Percentiles rank a stretch among this genome's conserved stretches.
These are phyloP conservation scores for Vigna angularis DNA, from an alignment of 306 rosid species.

Conservation along the genomic window DNA sequence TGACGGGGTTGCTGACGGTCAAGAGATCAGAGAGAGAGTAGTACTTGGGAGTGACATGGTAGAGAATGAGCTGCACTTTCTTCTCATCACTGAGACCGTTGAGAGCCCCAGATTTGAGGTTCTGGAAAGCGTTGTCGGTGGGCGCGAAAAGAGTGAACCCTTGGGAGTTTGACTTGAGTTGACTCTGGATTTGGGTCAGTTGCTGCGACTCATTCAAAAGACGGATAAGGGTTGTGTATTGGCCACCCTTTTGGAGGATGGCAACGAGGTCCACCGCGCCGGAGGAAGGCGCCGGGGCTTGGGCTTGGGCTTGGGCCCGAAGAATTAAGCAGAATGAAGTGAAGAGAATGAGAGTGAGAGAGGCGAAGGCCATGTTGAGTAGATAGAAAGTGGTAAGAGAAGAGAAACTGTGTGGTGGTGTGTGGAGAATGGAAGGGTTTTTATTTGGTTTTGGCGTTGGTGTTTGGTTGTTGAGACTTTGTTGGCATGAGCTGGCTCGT, in stretches of 20 bases:
- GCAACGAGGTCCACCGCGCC: conserved; percentile 69
- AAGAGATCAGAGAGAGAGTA: conserved; percentile 53
- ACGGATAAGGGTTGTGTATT: conserved; percentile 60
- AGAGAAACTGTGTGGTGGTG: not conserved
- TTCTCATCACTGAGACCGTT: conserved; percentile 57
- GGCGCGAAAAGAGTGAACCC: conserved; percentile 84
- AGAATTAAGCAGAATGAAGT: conserved; percentile 30
- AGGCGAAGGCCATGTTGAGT: conserved; percentile 61
- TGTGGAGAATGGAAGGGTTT: conserved; percentile 14
- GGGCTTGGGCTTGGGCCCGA: conserved; percentile 31
- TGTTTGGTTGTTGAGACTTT: conserved; percentile 47
- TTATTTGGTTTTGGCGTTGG: conserved; percentile 45
- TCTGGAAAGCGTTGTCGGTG: conserved; percentile 84
- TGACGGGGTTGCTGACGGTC: conserved; percentile 81
- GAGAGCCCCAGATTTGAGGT: conserved; percentile 67
- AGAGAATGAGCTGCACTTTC: conserved; percentile 64
- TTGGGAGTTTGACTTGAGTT: conserved; percentile 65
- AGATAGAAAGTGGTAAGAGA: no score
- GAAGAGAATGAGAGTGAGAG: conserved; percentile 51
- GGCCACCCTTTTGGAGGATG: conserved; percentile 64
- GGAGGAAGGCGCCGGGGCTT: conserved; percentile 62
- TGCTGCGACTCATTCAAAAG: conserved; percentile 66
- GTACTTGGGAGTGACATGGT: conserved; percentile 72
- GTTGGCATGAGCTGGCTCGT: conserved; percentile 81
- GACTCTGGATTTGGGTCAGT: conserved; percentile 56